Percentiles rank a stretch among this genome's conserved stretches.
These are phyloP conservation scores for Periconia sp. DNA, from an alignment of 2,329 filamentous ascomycete species.

Conservation along the genomic window DNA sequence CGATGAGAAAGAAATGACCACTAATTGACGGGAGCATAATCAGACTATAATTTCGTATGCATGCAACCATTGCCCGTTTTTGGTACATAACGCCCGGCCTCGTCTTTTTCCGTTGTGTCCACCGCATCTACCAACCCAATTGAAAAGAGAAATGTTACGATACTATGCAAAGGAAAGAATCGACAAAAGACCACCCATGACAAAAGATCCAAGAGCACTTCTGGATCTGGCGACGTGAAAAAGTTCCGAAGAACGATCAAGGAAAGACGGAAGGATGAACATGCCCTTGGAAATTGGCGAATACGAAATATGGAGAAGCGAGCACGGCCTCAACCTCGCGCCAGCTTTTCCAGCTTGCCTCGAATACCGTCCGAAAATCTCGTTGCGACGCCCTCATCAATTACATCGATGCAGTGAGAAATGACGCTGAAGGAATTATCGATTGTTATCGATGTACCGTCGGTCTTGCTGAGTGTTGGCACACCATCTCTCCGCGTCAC, in stretches of 20 bases:
- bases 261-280: constrained; percentile 4
- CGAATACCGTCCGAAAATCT: constrained; percentile 58
- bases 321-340: constrained; percentile 25
- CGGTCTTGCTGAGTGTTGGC: constrained; percentile 54
- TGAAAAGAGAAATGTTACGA: neutral
- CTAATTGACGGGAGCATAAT: too few species aligned
- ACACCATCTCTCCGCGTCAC: constrained; percentile 56
- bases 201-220: constrained; percentile 17
- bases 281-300: neutral
- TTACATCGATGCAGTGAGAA: constrained; percentile 54
- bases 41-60: too few species aligned
- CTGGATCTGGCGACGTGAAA: constrained; percentile 15
- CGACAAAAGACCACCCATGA: constrained; percentile 2
- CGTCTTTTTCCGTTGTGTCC: too few species aligned
- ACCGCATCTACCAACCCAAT: neutral
- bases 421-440: constrained; percentile 54
- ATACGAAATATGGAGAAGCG: constrained; percentile 3
- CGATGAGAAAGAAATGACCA: too few species aligned
- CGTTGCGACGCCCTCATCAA: constrained; percentile 56
- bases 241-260: constrained; percentile 17
- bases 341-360: constrained; percentile 54
- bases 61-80: too few species aligned
- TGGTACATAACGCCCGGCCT: too few species aligned
- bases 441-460: constrained; percentile 51
- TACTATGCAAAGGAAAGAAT: neutral